These are phyloP conservation scores for Corchorus capsularis DNA, from an alignment of 345 rosid species.

Conservation along the genomic window DNA sequence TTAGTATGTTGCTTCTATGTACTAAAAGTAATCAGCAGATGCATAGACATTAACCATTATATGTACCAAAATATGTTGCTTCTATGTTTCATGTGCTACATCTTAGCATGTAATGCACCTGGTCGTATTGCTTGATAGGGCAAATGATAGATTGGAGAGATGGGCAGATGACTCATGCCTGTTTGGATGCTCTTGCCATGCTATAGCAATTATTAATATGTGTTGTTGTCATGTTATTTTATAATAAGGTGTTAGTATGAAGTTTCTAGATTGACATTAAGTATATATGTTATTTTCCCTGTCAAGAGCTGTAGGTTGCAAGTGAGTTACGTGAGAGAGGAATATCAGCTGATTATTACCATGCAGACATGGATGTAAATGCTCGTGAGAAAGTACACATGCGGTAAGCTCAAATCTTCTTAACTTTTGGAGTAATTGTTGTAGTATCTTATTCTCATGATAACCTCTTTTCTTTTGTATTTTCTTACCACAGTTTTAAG, in stretches of 20 bases:
- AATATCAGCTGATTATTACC: conserved; percentile 82
- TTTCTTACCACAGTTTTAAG: not conserved
- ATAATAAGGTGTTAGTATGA: not conserved
- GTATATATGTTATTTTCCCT: conserved; percentile 21
- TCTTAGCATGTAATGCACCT: not conserved
- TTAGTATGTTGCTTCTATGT: not conserved
- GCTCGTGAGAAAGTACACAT: conserved; percentile 88
- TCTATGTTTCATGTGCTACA: not conserved
- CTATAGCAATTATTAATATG: not conserved
- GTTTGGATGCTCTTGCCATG: not conserved
- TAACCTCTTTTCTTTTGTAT: not conserved
- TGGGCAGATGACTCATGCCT: too few relatives aligned
- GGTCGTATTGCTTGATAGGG: not conserved
- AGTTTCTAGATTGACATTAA: not conserved
- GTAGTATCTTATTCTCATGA: not conserved
- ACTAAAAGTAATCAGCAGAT: not conserved
- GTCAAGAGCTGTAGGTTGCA: conserved; percentile 67
- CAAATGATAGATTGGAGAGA: too few relatives aligned
- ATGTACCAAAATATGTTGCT: not conserved
- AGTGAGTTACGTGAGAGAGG: conserved; percentile 69
- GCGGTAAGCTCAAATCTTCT: conserved; percentile 40
- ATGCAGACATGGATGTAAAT: conserved; percentile 91
- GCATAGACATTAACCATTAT: not conserved
- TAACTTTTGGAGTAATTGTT: not conserved
- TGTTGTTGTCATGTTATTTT: not conserved